These are phyloP conservation scores for Tulasnella sp. DNA, from an alignment of 768 basidiomycete genomes.

Conservation along the genomic window DNA sequence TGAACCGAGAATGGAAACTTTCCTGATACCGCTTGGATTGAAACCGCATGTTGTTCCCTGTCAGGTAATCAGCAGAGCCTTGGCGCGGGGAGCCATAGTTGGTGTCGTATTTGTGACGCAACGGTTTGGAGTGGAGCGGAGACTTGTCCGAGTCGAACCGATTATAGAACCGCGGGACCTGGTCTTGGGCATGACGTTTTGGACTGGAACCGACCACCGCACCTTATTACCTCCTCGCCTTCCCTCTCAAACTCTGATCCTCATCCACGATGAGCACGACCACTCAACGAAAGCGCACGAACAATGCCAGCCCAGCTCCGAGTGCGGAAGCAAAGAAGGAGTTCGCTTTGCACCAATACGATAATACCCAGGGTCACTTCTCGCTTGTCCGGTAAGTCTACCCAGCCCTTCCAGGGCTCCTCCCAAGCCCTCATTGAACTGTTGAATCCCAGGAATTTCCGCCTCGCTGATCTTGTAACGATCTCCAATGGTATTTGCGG, in stretches of 20 bases:
- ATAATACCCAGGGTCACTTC: slow-evolving; percentile 92
- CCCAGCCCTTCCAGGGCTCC: background rate
- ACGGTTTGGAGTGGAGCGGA: background rate
- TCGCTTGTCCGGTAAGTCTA: slow-evolving; percentile 83
- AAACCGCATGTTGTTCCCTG: background rate
- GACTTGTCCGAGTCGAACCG: background rate
- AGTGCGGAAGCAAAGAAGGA: slow-evolving; percentile 34
- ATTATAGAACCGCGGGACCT: background rate
- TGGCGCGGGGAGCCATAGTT: background rate
- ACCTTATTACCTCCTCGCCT: slow-evolving; percentile 1
- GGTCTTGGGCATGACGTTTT: background rate
- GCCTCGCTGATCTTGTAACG: slow-evolving; percentile 94
- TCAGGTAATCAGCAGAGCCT: background rate
- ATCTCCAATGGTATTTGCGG: slow-evolving; percentile 99
- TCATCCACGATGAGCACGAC: slow-evolving; percentile 24
- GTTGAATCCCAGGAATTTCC: slow-evolving; percentile 72
- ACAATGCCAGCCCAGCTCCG: background rate
- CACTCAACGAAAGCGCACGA: slow-evolving; percentile 17
- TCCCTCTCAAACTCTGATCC: background rate
- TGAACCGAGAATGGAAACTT: background rate
- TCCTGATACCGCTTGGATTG: background rate
- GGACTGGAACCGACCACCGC: background rate
- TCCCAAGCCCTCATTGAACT: slow-evolving; percentile 33
- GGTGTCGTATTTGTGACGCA: background rate
- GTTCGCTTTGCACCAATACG: slow-evolving; percentile 70